A percentile compares a stretch with the other conserved stretches of the same genome.
Conservation (phyloP, 2,329 filamentous ascomycete genomes). For the Monosporascus sp. region DNA sequence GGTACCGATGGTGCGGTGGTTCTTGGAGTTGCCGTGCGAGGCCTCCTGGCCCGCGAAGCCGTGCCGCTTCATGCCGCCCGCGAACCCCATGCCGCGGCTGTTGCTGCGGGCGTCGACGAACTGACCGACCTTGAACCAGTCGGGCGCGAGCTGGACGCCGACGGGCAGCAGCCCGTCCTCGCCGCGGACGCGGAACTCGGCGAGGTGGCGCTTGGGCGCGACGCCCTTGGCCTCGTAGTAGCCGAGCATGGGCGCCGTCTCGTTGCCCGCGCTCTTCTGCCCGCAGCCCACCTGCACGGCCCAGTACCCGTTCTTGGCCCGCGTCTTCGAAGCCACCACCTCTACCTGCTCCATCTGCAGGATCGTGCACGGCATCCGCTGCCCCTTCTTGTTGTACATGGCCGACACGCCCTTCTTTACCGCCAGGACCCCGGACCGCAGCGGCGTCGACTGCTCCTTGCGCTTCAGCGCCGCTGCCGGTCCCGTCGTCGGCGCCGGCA, state of each 20-base stretch:
- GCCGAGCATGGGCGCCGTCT: constrained; percentile 77
- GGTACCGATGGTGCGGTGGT: constrained; percentile 88
- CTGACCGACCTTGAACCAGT: constrained; percentile 88
- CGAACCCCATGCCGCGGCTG: constrained; percentile 86
- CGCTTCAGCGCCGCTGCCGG: constrained; percentile 57
- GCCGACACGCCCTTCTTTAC: constrained; percentile 96
- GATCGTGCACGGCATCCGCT: constrained; percentile 80
- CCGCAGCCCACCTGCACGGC: constrained; percentile 87
- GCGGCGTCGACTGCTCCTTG: constrained; percentile 52
- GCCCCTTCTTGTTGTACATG: constrained; percentile 73
- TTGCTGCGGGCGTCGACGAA: constrained; percentile 80
- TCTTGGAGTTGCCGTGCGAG: constrained; percentile 91
- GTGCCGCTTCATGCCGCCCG: constrained; percentile 96
- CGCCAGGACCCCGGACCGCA: constrained; percentile 76
- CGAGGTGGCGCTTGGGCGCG: constrained; percentile 75
- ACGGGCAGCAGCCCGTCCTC: constrained; percentile 68
- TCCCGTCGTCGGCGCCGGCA: constrained; percentile 52
- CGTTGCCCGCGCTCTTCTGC: constrained; percentile 65
- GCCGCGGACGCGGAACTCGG: constrained; percentile 80
- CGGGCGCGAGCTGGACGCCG: constrained; percentile 71
- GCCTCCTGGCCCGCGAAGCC: constrained; percentile 85
- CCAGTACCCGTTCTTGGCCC: constrained; percentile 79
- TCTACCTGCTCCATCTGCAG: constrained; percentile 90
- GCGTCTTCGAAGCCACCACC: constrained; percentile 81
- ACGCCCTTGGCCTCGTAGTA: constrained; percentile 82